Conservation (phyloP, 1,139 yeast genomes). For the Geotrichum bryndzae region DNA sequence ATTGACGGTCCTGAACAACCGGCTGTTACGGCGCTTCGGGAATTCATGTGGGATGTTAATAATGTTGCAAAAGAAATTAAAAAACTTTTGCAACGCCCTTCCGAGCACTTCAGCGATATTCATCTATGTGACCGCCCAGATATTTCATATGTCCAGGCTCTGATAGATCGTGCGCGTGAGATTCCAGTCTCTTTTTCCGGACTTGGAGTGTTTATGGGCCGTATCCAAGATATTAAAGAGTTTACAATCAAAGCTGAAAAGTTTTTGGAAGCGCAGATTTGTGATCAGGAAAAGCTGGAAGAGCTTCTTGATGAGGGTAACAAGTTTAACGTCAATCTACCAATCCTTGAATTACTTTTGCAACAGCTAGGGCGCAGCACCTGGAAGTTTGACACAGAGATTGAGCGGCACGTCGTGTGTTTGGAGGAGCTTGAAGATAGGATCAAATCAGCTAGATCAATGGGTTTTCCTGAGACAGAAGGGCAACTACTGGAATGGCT, state of each 20-base stretch:
- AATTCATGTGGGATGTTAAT: conserved; percentile 44
- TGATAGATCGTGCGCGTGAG: conserved; percentile 46
- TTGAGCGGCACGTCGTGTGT: conserved; percentile 72
- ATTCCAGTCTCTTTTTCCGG: conserved; percentile 53
- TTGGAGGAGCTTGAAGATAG: conserved; percentile 35
- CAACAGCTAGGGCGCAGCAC: conserved; percentile 51
- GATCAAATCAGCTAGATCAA: conserved; percentile 17
- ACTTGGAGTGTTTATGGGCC: conserved; percentile 52
- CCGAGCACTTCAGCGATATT: conserved; percentile 17
- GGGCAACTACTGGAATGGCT: not conserved
- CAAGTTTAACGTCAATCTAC: conserved; percentile 52
- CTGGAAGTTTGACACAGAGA: conserved; percentile 81
- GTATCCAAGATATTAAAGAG: conserved; percentile 48
- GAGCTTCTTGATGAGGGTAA: conserved; percentile 45
- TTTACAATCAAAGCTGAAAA: conserved; percentile 34
- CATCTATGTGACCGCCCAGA: not conserved
- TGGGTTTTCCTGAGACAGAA: not conserved
- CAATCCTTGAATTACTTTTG: conserved; percentile 46
- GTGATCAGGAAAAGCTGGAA: conserved; percentile 27
- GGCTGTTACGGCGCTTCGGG: conserved; percentile 37
- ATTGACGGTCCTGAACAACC: conserved; percentile 35
- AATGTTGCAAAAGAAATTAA: conserved; percentile 56
- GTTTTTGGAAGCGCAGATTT: conserved; percentile 12
- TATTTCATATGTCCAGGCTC: conserved; percentile 30
- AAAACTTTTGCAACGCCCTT: conserved; percentile 36